A percentile compares a stretch with the other conserved stretches of the same genome.
These are phyloP conservation scores for Diplodia intermedia DNA, from an alignment of 2,329 filamentous ascomycete genomes.

Conservation along the genomic window DNA sequence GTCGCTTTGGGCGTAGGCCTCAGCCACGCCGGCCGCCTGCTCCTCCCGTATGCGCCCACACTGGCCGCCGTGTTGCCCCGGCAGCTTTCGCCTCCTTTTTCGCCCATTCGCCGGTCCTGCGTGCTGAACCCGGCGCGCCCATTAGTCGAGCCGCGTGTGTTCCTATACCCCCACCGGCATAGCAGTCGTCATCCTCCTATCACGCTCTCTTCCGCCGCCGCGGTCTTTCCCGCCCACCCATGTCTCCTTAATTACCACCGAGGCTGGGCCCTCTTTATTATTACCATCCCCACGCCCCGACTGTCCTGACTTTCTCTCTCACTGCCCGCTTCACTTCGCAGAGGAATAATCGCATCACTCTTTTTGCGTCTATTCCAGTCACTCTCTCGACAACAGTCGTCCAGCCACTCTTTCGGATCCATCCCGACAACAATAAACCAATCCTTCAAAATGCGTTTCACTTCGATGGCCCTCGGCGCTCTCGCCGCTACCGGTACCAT, in stretches of 20 bases:
- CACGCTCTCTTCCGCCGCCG: slow-evolving; percentile 2
- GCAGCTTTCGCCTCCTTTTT: slow-evolving; percentile 28
- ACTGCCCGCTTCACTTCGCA: slow-evolving; percentile 19
- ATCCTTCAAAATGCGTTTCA: slow-evolving; percentile 32
- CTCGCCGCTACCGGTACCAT: slow-evolving; percentile 27
- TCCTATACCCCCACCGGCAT: slow-evolving; percentile 20
- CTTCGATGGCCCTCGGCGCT: slow-evolving; percentile 30
- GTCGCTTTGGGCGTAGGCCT: slow-evolving; percentile 15
- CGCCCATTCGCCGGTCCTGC: slow-evolving; percentile 22
- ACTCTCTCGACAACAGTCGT: slow-evolving; percentile 28
- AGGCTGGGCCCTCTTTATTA: slow-evolving; percentile 29
- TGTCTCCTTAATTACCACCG: slow-evolving; percentile 30
- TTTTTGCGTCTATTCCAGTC: slow-evolving; percentile 33
- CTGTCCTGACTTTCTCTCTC: background rate
- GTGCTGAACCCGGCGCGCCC: slow-evolving; percentile 8
- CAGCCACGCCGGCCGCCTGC: slow-evolving; percentile 22
- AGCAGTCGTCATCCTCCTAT: slow-evolving; percentile 32
- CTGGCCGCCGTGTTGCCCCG: slow-evolving; percentile 26
- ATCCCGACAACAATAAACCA: slow-evolving; percentile 16
- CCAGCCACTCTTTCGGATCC: slow-evolving; percentile 32
- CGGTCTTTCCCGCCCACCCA: slow-evolving; percentile 28
- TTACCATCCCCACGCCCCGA: slow-evolving; percentile 24
- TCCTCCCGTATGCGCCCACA: slow-evolving; percentile 31
- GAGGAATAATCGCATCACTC: slow-evolving; percentile 32
- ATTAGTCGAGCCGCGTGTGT: slow-evolving; percentile 32